These are phyloP conservation scores for Solanum arcanum DNA, from an alignment of 257 asterid species.

Conservation along the genomic window DNA sequence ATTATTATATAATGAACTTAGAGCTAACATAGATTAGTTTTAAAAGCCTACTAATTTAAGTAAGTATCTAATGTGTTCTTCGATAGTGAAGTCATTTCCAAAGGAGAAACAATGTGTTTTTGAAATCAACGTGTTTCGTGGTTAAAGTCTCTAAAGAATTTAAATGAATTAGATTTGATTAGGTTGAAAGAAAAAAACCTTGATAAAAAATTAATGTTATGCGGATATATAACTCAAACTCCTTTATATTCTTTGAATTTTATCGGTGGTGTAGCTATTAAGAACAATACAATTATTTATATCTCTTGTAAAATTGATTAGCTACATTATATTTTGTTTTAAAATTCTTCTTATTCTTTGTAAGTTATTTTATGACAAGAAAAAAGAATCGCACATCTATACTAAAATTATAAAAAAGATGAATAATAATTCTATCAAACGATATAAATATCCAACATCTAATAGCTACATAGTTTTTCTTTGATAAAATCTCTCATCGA, in stretches of 20 bases:
- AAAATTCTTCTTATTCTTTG: not conserved
- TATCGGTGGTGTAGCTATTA: not conserved
- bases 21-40: not conserved
- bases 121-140: too few species aligned
- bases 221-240: not conserved
- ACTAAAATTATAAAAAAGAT: too few species aligned
- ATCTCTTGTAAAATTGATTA: not conserved
- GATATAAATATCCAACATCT: not conserved
- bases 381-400: not conserved
- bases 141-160: too few species aligned
- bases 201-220: accelerated
- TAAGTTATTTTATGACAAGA: not conserved
- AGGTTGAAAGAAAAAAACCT: not conserved
- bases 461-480: not conserved
- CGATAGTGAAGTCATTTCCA: too few species aligned
- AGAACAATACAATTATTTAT: not conserved
- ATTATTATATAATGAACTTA: too few species aligned
- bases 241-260: not conserved
- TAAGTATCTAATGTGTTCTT: too few species aligned
- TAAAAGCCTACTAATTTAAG: too few species aligned
- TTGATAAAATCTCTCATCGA: not conserved
- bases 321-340: not conserved
- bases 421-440: not conserved
- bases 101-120: too few species aligned
- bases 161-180: not conserved